Percentiles rank a stretch among this genome's conserved stretches.
These are phyloP conservation scores for Delonix regia DNA, from an alignment of 306 rosid species.

Conservation along the genomic window DNA sequence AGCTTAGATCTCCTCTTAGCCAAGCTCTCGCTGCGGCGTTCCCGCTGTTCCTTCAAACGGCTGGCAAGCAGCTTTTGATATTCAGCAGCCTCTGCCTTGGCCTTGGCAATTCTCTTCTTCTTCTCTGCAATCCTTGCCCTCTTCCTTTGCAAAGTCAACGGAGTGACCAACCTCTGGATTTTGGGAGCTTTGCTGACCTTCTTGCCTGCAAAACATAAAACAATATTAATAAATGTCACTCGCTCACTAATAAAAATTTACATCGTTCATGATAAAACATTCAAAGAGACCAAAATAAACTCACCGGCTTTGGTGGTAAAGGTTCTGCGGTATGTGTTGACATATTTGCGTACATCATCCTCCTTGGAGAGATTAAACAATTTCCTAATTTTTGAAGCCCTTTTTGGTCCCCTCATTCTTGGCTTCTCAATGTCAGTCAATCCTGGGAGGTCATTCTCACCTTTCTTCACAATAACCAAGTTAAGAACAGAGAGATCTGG, in stretches of 20 bases:
- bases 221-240: not conserved
- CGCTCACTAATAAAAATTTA: not conserved
- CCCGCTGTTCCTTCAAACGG: slow-evolving; percentile 53
- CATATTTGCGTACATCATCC: slow-evolving; percentile 52
- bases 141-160: slow-evolving; percentile 53
- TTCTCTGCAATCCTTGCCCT: slow-evolving; percentile 46
- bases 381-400: slow-evolving; percentile 51
- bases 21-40: slow-evolving; percentile 47
- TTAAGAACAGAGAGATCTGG: slow-evolving; percentile 53
- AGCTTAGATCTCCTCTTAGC: slow-evolving; percentile 46
- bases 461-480: slow-evolving; percentile 53
- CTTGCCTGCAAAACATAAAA: slow-evolving; percentile 36
- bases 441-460: slow-evolving; percentile 49
- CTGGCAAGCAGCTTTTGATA: slow-evolving; percentile 54
- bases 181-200: slow-evolving; percentile 55
- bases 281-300: not conserved
- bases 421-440: slow-evolving; percentile 53
- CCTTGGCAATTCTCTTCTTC: slow-evolving; percentile 52
- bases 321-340: slow-evolving; percentile 47
- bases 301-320: slow-evolving; percentile 46
- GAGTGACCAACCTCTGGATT: slow-evolving; percentile 49
- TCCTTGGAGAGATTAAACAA: slow-evolving; percentile 50
- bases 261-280: not conserved
- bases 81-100: slow-evolving; percentile 52
- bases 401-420: slow-evolving; percentile 53